phyloP scores from a whole-genome alignment of 78 protist genomes.

The Polysphondylium violaceum region DNA sequence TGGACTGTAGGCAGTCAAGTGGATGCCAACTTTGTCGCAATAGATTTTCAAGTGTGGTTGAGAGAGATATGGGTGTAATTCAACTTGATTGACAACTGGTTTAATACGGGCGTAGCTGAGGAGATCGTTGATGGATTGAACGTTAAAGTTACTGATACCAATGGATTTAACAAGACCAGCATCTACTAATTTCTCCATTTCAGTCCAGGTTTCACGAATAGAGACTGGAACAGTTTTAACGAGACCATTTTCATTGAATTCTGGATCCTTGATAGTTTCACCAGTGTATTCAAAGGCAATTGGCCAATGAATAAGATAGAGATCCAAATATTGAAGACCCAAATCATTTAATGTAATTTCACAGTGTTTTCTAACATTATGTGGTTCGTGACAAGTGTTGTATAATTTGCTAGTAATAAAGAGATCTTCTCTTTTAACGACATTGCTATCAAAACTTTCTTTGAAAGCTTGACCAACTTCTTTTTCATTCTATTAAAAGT shows the following conservation, averaged over 20 bases:
- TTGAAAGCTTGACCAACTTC: slow-evolving; percentile 85
- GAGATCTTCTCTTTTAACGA: slow-evolving; percentile 81
- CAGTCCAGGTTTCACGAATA: slow-evolving; percentile 88
- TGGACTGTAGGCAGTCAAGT: slow-evolving; percentile 80
- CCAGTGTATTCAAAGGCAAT: slow-evolving; percentile 57
- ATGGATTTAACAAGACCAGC: slow-evolving; percentile 74
- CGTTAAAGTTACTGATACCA: slow-evolving; percentile 81
- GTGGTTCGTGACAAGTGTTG: slow-evolving; percentile 77
- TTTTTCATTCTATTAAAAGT: slow-evolving; percentile 71
- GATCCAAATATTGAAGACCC: slow-evolving; percentile 86
- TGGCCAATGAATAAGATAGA: slow-evolving; percentile 93
- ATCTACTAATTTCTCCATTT: slow-evolving; percentile 87
- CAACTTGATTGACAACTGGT: slow-evolving; percentile 89
- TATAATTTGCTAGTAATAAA: slow-evolving; percentile 89
- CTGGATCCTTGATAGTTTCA: neutral
- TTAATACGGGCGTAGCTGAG: slow-evolving; percentile 50
- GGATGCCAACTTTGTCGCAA: slow-evolving; percentile 40
- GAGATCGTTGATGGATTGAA: slow-evolving; percentile 40
- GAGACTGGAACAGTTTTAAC: slow-evolving; percentile 34
- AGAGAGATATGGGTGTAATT: slow-evolving; percentile 86
- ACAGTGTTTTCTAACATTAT: slow-evolving; percentile 78
- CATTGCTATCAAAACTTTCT: slow-evolving; percentile 10
- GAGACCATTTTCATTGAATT: slow-evolving; percentile 2
- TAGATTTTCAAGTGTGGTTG: slow-evolving; percentile 48
- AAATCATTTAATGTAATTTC: slow-evolving; percentile 67